Evolutionary conservation across 2,329 filamentous ascomycete genomes (phyloP), one percentile per base, ranked within the genome.

Genomic region (Monosporascus sp.): DNA sequence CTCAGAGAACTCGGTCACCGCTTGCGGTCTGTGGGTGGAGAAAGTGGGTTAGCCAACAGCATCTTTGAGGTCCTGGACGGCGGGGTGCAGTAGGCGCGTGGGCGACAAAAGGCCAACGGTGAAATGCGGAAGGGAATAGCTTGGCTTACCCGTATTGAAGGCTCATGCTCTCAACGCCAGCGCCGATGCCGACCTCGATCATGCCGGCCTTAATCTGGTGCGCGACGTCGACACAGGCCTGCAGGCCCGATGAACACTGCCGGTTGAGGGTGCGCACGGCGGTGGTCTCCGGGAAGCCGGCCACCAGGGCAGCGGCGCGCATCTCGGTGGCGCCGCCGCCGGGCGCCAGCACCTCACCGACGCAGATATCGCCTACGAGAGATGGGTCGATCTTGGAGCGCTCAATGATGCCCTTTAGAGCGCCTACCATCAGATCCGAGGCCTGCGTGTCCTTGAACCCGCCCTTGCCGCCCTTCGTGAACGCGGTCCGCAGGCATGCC

Each of bases 271-370:
- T 85, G 75, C 89, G 91, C 54, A 96, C 88, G n/a, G 91, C 88
- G 5, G 91, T 84, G 18, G 84, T 80, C 65, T 89, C 88, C 44
- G 94, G 89, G 78, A 97, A 95, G 46, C 94, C 94, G 49, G 94
- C 94, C 7, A 91, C 90, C 53, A 97, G 80, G 51, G 87, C 87
- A 37, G 94, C 94, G 55, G 91, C 94, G 60, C 94, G 88, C 85
- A 96, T 97, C 77, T 97, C 94, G 47, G 94, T 97, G 22, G 94
- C 94, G 62, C 93, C 94, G 63, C 91, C 94, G 57, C 94, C 94
- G 37, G 93, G 93, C 18, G 93, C 85, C 48, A 99, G 85, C 31
- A 99, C 94, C 52, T 87, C 88, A 61, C 94, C 94, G 54, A 97
- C 92, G 50, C 88, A 88, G 60, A 99, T 87, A 69, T 99, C 94